Percentiles rank a stretch among this genome's conserved stretches.
Conservation (phyloP, 495 filamentous ascomycete genomes). For the Xylaria nigripes region DNA sequence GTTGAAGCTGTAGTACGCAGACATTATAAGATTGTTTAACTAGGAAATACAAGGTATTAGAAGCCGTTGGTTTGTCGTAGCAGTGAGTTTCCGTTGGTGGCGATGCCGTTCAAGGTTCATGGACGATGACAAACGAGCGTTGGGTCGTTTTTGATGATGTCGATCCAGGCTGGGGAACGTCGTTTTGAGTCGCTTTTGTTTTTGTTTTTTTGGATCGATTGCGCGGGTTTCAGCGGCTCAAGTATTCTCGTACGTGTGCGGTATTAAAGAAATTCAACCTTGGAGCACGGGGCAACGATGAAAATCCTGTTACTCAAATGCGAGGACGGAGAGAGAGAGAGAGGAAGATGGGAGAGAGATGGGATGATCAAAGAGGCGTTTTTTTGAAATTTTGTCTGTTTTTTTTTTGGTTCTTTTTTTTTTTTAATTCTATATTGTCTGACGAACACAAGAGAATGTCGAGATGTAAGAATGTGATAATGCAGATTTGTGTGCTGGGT, state of each 20-base stretch:
- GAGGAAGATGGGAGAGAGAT: not conserved
- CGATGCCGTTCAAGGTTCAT: not conserved
- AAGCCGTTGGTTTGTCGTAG: slow-evolving; percentile 3
- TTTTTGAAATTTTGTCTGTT: slow-evolving; percentile 5
- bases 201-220: no score
- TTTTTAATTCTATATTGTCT: slow-evolving; percentile 3
- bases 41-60: slow-evolving; percentile 11
- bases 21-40: slow-evolving; percentile 49
- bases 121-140: slow-evolving; percentile 4
- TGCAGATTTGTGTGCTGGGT: slow-evolving; percentile 17
- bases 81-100: slow-evolving; percentile 2
- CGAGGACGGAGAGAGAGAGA: not conserved
- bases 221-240: slow-evolving; percentile 15
- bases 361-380: not conserved
- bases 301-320: slow-evolving; percentile 6
- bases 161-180: slow-evolving; percentile 21
- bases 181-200: slow-evolving; percentile 14
- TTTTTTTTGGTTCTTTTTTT: slow-evolving; percentile 2
- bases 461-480: slow-evolving; percentile 11
- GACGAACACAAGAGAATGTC: not conserved
- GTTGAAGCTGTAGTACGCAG: slow-evolving; percentile 67
- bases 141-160: slow-evolving; percentile 16
- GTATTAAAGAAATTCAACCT: slow-evolving; percentile 21
- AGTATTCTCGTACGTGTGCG: slow-evolving; percentile 8
- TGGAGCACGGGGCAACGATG: slow-evolving; percentile 16